A percentile compares a stretch with the other conserved stretches of the same genome.
These are phyloP conservation scores for Strigomonas galati DNA, from an alignment of 208 protist genomes.

Conservation along the genomic window DNA sequence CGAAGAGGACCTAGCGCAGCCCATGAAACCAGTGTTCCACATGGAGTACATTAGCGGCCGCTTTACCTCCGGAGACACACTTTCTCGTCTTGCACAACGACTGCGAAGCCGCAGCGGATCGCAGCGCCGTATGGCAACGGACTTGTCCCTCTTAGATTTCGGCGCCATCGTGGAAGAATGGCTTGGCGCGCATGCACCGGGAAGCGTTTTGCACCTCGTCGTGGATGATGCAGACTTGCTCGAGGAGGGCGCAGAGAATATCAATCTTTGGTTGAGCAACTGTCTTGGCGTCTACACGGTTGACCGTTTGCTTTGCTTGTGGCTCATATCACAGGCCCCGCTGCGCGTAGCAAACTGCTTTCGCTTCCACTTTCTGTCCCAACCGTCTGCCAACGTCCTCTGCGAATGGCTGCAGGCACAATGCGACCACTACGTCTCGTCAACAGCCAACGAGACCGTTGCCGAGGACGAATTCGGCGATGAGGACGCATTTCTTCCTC, in stretches of 20 bases:
- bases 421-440: constrained; percentile 3
- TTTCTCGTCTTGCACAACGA: constrained; percentile 18
- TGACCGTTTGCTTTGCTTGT: constrained; percentile 42
- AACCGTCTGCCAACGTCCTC: constrained; percentile 31
- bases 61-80: constrained; percentile 26
- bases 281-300: constrained; percentile 21
- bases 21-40: constrained; percentile 14
- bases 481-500: background rate
- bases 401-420: constrained; percentile 27
- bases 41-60: constrained; percentile 49
- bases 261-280: constrained; percentile 57
- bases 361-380: constrained; percentile 70
- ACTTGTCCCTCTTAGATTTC: constrained; percentile 41
- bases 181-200: constrained; percentile 33
- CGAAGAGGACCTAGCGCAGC: background rate
- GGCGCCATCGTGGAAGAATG: constrained; percentile 46
- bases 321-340: constrained; percentile 72
- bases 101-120: constrained; percentile 15
- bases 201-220: constrained; percentile 78
- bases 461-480: background rate
- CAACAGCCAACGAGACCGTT: background rate
- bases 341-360: constrained; percentile 65
- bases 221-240: constrained; percentile 75
- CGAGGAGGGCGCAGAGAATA: constrained; percentile 33
- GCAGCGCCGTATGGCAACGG: constrained; percentile 14